A percentile compares a stretch with the other conserved stretches of the same genome.
Evolutionary conservation across 495 filamentous ascomycete species (phyloP).

Genomic region (Thozetella sp.): DNA sequence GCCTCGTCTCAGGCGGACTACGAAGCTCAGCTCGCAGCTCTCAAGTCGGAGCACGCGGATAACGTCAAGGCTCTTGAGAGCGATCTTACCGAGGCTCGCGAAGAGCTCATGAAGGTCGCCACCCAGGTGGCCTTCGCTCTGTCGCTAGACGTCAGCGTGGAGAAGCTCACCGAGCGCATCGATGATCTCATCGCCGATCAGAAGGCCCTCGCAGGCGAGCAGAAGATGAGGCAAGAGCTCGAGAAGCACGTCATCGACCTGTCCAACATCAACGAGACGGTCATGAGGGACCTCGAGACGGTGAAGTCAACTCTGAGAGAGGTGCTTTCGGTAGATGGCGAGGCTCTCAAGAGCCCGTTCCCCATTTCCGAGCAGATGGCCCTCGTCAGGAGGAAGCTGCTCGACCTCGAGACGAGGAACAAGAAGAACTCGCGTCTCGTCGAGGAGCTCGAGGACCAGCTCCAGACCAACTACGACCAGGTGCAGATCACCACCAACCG

Average conservation of each 20-base stretch:
- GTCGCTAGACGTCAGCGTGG: conserved; percentile 53
- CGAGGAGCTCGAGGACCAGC: conserved; percentile 95
- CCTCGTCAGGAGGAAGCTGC: conserved; percentile 73
- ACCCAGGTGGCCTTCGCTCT: conserved; percentile 55
- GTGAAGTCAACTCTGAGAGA: conserved; percentile 46
- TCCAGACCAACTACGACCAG: conserved; percentile 93
- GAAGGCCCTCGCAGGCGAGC: conserved; percentile 51
- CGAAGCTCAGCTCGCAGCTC: conserved; percentile 40
- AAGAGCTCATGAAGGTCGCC: conserved; percentile 66
- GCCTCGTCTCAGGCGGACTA: conserved; percentile 36
- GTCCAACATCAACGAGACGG: conserved; percentile 52
- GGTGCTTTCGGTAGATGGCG: conserved; percentile 39
- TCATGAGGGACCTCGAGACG: conserved; percentile 55
- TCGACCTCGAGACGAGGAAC: conserved; percentile 60
- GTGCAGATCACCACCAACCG: conserved; percentile 82
- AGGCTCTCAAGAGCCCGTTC: conserved; percentile 49
- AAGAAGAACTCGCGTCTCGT: conserved; percentile 88
- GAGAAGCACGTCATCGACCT: conserved; percentile 48
- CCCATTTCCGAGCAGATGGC: conserved; percentile 69
- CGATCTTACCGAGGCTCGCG: conserved; percentile 70
- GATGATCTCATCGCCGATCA: conserved; percentile 49
- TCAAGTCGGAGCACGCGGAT: conserved; percentile 58
- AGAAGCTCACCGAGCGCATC: conserved; percentile 57
- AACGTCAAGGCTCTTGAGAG: conserved; percentile 62
- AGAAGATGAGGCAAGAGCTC: conserved; percentile 55